Base-by-base conservation (phyloP, 345 rosid genomes). In the Eucalyptus leucophloia region DNA sequence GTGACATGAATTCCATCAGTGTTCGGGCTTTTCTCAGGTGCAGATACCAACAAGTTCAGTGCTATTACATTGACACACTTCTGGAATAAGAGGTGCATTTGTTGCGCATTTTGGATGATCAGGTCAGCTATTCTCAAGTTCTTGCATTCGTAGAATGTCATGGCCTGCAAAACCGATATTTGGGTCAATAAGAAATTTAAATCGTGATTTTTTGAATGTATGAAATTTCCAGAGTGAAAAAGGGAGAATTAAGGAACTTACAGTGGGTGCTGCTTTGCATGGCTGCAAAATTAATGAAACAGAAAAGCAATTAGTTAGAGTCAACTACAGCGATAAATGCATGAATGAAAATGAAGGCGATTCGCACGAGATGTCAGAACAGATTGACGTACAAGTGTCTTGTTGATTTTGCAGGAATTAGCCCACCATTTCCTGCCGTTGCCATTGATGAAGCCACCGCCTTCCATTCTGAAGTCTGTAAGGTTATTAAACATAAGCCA, bases 1-100 rank as follows among this genome's bases (percentile, higher is more conserved):
- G 93, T 92, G 65, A 98, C 96, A 88, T 98, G 99, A 89, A 98
- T 95, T 2, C 99, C 99, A 86, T 98, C 99, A 0, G 99, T 98
- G 90, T 98, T 98, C 19, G 98, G 99, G 90, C 99, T 98, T 11
- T 93, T 72, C 17, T 88, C 95, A 1, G 99, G 99, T 24, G 91
- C 91, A 44, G 86, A 56, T 37, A 98, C 94, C 53, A 82, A 45
- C 65, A 98, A 94, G 83, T 94, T 92, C 88, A 89, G 88, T 42
- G 94, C 98, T 82, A 89, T 91, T 0, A 96, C 99, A 80, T 97
- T 95, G 3, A 88, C 10, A 65, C 98, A 95, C 16, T 93, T 89
- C 51, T 94, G 92, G 89, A 98, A 94, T 17, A 88, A 60, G 21
- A 98, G 56, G 90, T 98, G 99, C 97, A 98, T 96, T 89, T 97